phyloP scores from a whole-genome alignment of 169 alveolate species.

The Plasmodium blacklocki region DNA sequence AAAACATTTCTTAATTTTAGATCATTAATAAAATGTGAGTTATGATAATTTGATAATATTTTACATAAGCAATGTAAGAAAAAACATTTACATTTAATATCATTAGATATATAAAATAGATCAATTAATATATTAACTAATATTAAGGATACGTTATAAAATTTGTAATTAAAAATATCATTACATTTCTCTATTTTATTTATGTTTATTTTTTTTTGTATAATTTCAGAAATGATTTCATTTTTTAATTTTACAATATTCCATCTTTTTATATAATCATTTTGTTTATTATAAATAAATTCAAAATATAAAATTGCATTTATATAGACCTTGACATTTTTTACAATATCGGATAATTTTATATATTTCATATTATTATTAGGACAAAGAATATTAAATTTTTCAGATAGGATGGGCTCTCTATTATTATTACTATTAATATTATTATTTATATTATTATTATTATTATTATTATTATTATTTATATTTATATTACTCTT shows the following conservation, averaged over 20 bases:
- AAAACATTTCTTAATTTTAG: slow-evolving; percentile 57
- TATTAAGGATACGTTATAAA: slow-evolving; percentile 30
- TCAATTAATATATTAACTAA: slow-evolving; percentile 38
- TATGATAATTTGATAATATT: slow-evolving; percentile 58
- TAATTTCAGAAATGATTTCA: slow-evolving; percentile 59
- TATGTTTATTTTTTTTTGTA: slow-evolving; percentile 27
- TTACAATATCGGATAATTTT: slow-evolving; percentile 44
- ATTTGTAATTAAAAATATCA: slow-evolving; percentile 33
- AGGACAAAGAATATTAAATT: background rate
- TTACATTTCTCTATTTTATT: slow-evolving; percentile 32
- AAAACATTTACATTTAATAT: slow-evolving; percentile 62
- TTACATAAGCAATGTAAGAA: slow-evolving; percentile 60
- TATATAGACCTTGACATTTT: slow-evolving; percentile 19
- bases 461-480: background rate
- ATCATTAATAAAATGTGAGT: slow-evolving; percentile 72
- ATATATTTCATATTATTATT: slow-evolving; percentile 38
- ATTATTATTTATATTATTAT: too few relatives aligned
- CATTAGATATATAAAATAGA: slow-evolving; percentile 44
- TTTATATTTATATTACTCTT: background rate
- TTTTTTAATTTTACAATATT: slow-evolving; percentile 62
- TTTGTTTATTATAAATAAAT: slow-evolving; percentile 40
- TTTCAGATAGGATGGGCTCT: background rate
- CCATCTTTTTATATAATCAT: slow-evolving; percentile 66
- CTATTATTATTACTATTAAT: background rate
- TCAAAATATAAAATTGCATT: slow-evolving; percentile 59